A percentile compares a stretch with the other conserved stretches of the same genome.
Evolutionary conservation across 352 stramenopile species (phyloP).

Genomic region (Phytophthora citrophthora): DNA sequence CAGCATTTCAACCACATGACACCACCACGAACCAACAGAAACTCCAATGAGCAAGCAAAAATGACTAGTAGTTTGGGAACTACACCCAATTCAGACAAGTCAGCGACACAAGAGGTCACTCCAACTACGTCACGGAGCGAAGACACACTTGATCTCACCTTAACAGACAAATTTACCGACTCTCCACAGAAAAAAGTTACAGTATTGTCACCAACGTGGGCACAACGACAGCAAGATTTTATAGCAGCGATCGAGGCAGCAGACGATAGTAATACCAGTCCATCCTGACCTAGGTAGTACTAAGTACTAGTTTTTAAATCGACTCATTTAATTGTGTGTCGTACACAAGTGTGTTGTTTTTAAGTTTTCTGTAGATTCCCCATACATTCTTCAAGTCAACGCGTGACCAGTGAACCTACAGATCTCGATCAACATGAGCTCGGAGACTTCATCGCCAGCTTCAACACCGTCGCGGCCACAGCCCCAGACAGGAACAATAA

Average conservation of each 20-base stretch:
- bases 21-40: not conserved
- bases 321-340: not conserved
- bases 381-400: constrained; percentile 12
- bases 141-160: constrained; percentile 3
- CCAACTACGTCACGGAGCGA: constrained; percentile 1
- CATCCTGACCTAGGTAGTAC: no score
- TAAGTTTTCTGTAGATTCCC: constrained; percentile 10
- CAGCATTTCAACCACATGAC: constrained; percentile 9
- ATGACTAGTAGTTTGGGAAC: not conserved
- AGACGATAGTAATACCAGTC: not conserved
- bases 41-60: not conserved
- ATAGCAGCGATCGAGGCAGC: constrained; percentile 24
- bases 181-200: not conserved
- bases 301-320: no score
- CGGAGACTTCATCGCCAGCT: constrained; percentile 10
- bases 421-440: constrained; percentile 13
- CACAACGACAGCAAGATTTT: constrained; percentile 21
- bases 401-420: constrained; percentile 8
- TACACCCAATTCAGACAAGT: not conserved
- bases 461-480: constrained; percentile 8
- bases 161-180: not conserved
- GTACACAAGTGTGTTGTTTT: not conserved
- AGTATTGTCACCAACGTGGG: constrained; percentile 11
- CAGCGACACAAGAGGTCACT: constrained; percentile 2
- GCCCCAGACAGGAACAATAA: not conserved